Evolutionary conservation across 2,329 filamentous ascomycete species (phyloP), one percentile per base, ranked within the genome.

Genomic region (Stagonosporopsis vannaccii): DNA sequence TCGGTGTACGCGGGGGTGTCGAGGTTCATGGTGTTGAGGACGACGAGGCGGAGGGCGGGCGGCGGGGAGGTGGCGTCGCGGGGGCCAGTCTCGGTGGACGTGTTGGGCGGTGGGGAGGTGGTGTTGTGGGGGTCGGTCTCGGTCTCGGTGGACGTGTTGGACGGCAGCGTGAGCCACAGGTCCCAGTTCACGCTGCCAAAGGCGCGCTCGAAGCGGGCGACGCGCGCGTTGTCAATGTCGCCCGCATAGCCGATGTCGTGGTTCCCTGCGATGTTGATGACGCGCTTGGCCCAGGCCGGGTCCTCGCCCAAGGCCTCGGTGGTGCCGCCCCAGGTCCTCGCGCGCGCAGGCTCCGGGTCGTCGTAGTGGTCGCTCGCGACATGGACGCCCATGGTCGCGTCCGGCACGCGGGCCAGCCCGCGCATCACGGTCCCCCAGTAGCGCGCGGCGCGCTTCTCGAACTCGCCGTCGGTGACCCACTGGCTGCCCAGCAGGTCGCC

Each of bases 241-340:
- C 95, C 95, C 0, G 93, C 92, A 73, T 99, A 99, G 30, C 95
- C 95, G 69, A 99, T 88, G 75, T 99, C 95, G 73, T 99, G 95
- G 71, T 99, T 99, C 1, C 95, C 95, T 0, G 88, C 92, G 23
- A 98, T 86, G 65, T 97, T 96, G 73, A 99, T 92, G 61, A 97
- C 82, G 51, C 90, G 85, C 36, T 81, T 83, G n/a, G 82, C 77
- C 95, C 95, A 98, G 2, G 77, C 75, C 6, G 80, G 76, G 55
- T 85, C 81, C 42, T 61, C 61, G 1, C 78, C 77, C 22, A 83
- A 68, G 1, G 72, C 60, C 58, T 82, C 77, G 15, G 67, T 61
- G 12, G 61, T 72, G 4, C 61, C 67, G 39, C 65, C 59, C 70
- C 68, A 68, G 13, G 55, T 58, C 43, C 50, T 63, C 51, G 58